Base-by-base conservation (phyloP, 805 yeast genomes). In the Kazachstania kunashirensis region DNA sequence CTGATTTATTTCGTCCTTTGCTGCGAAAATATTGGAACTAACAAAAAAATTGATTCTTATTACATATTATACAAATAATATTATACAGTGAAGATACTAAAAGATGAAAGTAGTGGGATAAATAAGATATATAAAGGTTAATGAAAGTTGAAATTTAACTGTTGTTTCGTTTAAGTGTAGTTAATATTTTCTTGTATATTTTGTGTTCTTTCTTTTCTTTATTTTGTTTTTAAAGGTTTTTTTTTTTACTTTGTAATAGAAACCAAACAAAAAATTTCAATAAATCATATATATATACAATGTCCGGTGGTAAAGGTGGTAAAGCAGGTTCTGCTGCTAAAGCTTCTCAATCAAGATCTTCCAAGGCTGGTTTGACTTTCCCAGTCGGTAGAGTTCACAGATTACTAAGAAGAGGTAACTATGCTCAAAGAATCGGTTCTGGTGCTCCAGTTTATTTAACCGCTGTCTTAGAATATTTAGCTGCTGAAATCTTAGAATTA, bases 371-470 rank as follows among this genome's bases (percentile, higher is more conserved):
- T 67, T 78, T 89, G 63, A 84, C 94, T 58, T 89, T 89, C 92
- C 97, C 97, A 73, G 97, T 89, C 53, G 97, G 97, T 68, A 88
- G 96, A 79, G 92, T 89, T 55, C 96, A 88, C 76, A 80, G 96
- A 73, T 76, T 88, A 56, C 71, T 88, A 62, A 84, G 94, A 78
- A 85, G 82, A 71, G 96, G 95, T 66, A 84, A 88, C 80, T 84
- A 89, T 73, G 94, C 96, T 61, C 94, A 88, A 73, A 81, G 97
- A 74, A 81, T 89, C 57, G 96, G 97, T 77, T 86, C 96, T 52
- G 96, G 95, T 78, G 96, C 97, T 58, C 96, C 97, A 71, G 89
- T 89, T 48, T 89, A 88, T 72, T 75, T 89, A 63, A 88, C 97
- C 52, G 94, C 97, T 39, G 96, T 89, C 41, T 75, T 89, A 58